A percentile compares a stretch with the other conserved stretches of the same genome.
These are phyloP conservation scores for Ustilago nuda DNA, from an alignment of 1,284 basidiomycete species.

Conservation along the genomic window DNA sequence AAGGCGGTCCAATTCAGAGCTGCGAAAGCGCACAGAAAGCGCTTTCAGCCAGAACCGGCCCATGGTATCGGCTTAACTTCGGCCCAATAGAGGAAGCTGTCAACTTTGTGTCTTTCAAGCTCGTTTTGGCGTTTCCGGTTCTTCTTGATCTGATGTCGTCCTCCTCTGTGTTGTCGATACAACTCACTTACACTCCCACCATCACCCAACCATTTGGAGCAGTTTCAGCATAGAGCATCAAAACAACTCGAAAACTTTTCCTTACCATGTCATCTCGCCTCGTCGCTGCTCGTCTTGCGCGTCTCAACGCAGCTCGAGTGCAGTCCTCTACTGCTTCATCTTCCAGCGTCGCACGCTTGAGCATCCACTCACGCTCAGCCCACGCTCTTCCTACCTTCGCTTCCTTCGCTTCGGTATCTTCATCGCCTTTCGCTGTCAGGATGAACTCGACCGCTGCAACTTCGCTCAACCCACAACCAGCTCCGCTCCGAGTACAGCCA, in stretches of 20 bases:
- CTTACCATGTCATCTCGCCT: slow-evolving; percentile 37
- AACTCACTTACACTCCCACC: background rate
- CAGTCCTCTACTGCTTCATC: slow-evolving; percentile 15
- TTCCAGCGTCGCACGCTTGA: slow-evolving; percentile 21
- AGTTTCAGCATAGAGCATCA: background rate
- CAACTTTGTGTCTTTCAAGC: background rate
- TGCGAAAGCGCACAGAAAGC: background rate
- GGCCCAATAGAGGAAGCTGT: background rate
- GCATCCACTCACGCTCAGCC: slow-evolving; percentile 10
- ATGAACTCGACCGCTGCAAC: slow-evolving; percentile 73
- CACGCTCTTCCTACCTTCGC: slow-evolving; percentile 2
- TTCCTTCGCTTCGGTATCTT: slow-evolving; percentile 6
- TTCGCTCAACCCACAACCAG: slow-evolving; percentile 72
- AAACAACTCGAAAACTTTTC: too few species aligned
- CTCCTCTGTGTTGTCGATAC: background rate
- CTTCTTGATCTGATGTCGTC: background rate
- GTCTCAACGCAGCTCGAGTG: slow-evolving; percentile 41
- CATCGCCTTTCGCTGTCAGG: slow-evolving; percentile 55
- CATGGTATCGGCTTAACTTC: slow-evolving; percentile 17
- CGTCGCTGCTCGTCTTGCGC: slow-evolving; percentile 40
- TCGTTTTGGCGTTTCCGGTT: slow-evolving; percentile 33
- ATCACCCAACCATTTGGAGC: slow-evolving; percentile 1
- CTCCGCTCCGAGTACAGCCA: slow-evolving; percentile 75
- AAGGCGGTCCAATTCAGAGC: slow-evolving; percentile 26
- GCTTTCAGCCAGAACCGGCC: slow-evolving; percentile 9